Conservation (phyloP, 2,329 filamentous ascomycete genomes). For the Fusarium brachygibbosum region DNA sequence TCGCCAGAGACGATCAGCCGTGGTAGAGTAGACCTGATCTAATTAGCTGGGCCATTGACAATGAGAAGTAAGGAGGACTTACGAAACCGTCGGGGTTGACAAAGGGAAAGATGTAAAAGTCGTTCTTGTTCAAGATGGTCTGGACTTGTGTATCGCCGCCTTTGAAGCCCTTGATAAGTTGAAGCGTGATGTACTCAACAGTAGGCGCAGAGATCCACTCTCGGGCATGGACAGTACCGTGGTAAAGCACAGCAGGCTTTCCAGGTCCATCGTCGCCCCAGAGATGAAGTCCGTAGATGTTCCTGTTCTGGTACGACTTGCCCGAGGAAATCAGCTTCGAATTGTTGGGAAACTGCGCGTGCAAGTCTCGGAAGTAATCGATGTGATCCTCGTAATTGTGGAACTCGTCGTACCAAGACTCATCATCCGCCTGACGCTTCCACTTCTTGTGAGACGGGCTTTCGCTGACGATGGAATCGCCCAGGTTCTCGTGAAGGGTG, state of each 20-base stretch:
- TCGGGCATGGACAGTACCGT: conserved; percentile 66
- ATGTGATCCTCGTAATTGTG: conserved; percentile 65
- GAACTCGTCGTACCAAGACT: conserved; percentile 64
- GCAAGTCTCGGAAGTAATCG: conserved; percentile 60
- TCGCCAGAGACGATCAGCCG: conserved; percentile 63
- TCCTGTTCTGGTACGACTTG: conserved; percentile 59
- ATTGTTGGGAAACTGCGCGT: conserved; percentile 58
- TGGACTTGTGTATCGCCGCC: conserved; percentile 53
- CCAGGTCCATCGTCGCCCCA: conserved; percentile 60
- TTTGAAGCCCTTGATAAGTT: conserved; percentile 60
- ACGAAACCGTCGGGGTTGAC: conserved; percentile 62
- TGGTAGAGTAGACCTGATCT: conserved; percentile 59
- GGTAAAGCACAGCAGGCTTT: conserved; percentile 64
- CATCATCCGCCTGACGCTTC: conserved; percentile 49
- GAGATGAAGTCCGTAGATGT: conserved; percentile 70
- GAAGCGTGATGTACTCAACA: conserved; percentile 62
- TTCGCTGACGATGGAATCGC: conserved; percentile 50
- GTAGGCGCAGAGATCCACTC: conserved; percentile 67
- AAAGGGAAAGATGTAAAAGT: conserved; percentile 68
- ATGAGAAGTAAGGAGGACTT: neutral
- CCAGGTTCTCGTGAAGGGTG: conserved; percentile 51
- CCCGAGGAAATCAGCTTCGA: conserved; percentile 62
- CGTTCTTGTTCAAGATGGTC: conserved; percentile 66
- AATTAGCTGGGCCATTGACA: neutral
- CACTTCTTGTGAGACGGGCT: conserved; percentile 36